Evolutionary conservation across 1,284 basidiomycete species (phyloP).

Genomic region (Papiliotrema nemorosa): DNA sequence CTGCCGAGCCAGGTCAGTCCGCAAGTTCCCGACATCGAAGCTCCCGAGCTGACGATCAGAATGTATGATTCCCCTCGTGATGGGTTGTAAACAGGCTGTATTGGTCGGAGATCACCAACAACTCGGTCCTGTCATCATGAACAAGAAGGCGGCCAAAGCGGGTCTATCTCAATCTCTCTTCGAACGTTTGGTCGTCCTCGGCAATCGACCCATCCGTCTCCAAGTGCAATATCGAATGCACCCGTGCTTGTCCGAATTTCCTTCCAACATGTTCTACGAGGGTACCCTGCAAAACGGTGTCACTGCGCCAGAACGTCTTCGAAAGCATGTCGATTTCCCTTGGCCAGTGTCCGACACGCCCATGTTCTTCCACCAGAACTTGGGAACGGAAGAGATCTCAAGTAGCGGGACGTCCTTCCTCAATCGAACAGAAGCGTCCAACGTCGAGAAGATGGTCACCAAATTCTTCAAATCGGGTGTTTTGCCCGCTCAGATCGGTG

Average conservation of each 20-base stretch:
- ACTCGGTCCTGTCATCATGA: conserved; percentile 99
- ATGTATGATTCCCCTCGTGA: conserved; percentile 97
- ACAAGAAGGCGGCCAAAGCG: conserved; percentile 98
- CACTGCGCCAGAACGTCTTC: conserved; percentile 91
- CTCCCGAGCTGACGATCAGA: conserved; percentile 55
- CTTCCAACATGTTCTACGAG: conserved; percentile 99
- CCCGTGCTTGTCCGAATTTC: conserved; percentile 97
- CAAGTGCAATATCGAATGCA: conserved; percentile 99
- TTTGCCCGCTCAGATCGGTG: conserved; percentile 89
- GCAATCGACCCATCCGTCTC: conserved; percentile 93
- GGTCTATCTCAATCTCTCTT: conserved; percentile 97
- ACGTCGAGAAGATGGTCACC: conserved; percentile 99
- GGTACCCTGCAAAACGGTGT: conserved; percentile 98
- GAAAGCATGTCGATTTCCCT: conserved; percentile 98
- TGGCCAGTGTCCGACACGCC: conserved; percentile 98
- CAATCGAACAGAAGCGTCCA: conserved; percentile 96
- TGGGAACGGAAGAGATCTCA: conserved; percentile 98
- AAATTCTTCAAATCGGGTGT: conserved; percentile 99
- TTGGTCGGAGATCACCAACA: conserved; percentile 98
- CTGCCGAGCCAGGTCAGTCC: conserved; percentile 84
- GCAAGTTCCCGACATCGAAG: conserved; percentile 6
- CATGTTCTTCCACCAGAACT: conserved; percentile 99
- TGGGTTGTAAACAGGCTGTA: conserved; percentile 98
- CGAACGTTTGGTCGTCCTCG: conserved; percentile 90
- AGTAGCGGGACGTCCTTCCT: conserved; percentile 97